Evolutionary conservation across 139 green algal genomes (phyloP).

Genomic region (Gonium pectorale): DNA sequence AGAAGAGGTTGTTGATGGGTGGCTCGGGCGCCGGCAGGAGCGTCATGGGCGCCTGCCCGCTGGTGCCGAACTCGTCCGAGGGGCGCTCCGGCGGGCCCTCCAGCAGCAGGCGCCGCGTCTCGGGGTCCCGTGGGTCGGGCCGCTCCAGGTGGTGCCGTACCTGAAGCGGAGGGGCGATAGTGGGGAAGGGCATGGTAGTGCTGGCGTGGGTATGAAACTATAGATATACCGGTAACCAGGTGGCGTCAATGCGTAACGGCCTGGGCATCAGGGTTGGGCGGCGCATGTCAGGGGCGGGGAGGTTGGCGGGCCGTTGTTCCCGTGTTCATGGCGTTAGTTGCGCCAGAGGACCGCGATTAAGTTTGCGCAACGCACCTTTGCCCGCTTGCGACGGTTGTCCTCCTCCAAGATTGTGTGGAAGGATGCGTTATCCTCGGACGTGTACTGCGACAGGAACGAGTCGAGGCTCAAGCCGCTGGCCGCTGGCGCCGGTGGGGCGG

Average conservation of each 20-base stretch:
- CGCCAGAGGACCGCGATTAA: no score
- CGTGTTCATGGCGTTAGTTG: no score
- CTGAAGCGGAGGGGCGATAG: slow-evolving; percentile 9
- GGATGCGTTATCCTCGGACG: slow-evolving; percentile 89
- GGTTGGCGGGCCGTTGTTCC: no score
- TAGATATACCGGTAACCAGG: no score
- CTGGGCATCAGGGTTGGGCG: no score
- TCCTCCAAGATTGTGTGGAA: slow-evolving; percentile 71
- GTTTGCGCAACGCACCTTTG: no score
- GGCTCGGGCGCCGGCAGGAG: slow-evolving; percentile 67
- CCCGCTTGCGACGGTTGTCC: slow-evolving; percentile 40
- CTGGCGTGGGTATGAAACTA: no score
- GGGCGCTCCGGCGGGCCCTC: slow-evolving; percentile 16
- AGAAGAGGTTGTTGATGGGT: slow-evolving; percentile 82
- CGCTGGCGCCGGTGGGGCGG: background rate
- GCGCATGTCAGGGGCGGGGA: no score
- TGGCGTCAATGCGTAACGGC: no score
- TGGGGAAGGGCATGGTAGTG: no score
- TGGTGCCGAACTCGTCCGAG: slow-evolving; percentile 80
- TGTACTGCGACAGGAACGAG: slow-evolving; percentile 78
- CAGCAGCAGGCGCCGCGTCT: slow-evolving; percentile 37
- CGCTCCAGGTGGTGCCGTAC: slow-evolving; percentile 67
- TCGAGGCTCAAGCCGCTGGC: slow-evolving; percentile 69
- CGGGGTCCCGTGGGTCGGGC: slow-evolving; percentile 30
- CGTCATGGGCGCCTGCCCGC: slow-evolving; percentile 70